These are phyloP conservation scores for Vaccinium darrowii DNA, from an alignment of 148 eudicot species.

Conservation along the genomic window DNA sequence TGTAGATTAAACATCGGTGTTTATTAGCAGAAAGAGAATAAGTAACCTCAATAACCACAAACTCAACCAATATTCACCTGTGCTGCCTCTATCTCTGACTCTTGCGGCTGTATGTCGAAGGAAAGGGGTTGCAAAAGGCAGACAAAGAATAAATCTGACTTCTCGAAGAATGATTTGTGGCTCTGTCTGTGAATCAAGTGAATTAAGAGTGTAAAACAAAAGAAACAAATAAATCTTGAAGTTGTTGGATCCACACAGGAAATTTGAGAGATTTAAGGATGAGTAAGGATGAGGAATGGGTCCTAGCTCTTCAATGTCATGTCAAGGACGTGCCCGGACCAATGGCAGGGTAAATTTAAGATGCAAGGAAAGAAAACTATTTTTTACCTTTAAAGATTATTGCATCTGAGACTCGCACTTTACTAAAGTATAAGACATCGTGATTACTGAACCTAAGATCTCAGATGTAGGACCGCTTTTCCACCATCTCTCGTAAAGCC, in stretches of 20 bases:
- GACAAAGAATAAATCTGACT: conserved; percentile 61
- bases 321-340: background rate
- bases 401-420: background rate
- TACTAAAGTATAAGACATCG: background rate
- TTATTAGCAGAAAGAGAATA: background rate
- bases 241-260: background rate
- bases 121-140: conserved; percentile 59
- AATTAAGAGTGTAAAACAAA: background rate
- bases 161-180: conserved; percentile 58
- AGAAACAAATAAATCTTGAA: background rate
- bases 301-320: background rate
- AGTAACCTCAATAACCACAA: background rate
- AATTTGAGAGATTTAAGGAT: background rate
- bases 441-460: background rate
- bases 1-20: background rate
- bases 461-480: no score
- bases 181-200: conserved; percentile 47
- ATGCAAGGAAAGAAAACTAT: background rate
- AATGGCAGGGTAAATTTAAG: background rate
- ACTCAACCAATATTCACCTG: conserved; percentile 37
- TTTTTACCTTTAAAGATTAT: background rate
- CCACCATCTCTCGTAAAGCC: no score
- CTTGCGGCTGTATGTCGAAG: conserved; percentile 51
- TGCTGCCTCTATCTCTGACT: conserved; percentile 71
- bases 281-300: background rate